A percentile compares a stretch with the other conserved stretches of the same genome.
Conservation (phyloP, 768 basidiomycete genomes). For the Russula sp. region DNA sequence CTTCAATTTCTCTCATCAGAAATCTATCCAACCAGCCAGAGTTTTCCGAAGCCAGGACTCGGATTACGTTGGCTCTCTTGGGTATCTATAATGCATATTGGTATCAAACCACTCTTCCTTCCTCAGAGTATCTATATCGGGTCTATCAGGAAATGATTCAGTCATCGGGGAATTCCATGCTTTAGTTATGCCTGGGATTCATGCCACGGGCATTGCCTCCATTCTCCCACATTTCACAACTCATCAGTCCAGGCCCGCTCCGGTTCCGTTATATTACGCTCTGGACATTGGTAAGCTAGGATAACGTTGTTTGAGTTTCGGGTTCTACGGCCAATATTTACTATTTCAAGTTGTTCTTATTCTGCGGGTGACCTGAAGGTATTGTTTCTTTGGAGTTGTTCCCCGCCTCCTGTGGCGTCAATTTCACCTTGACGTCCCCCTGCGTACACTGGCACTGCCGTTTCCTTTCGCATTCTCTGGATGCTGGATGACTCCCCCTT, state of each 20-base stretch:
- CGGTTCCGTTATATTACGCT: not conserved
- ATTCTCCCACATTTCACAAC: not conserved
- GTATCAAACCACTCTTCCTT: not conserved
- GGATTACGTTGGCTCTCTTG: not conserved
- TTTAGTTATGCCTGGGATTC: not conserved
- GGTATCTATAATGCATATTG: not conserved
- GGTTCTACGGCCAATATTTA: not conserved
- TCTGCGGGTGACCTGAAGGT: not conserved
- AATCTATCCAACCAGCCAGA: too few species aligned
- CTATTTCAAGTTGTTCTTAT: not conserved
- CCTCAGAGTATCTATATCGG: not conserved
- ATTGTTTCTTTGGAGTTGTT: not conserved
- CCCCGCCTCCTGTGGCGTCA: not conserved
- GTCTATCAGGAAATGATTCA: not conserved
- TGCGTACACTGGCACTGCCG: not conserved
- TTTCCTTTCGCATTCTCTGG: not conserved
- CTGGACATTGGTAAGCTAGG: not conserved
- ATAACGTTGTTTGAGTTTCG: not conserved
- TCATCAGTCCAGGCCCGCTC: not conserved
- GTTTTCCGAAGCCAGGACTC: not conserved
- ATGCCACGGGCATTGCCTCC: not conserved
- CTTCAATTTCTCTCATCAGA: too few species aligned
- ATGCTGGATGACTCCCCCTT: not conserved
- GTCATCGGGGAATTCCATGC: not conserved
- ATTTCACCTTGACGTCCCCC: not conserved